Base-by-base conservation (phyloP, 176 grass and related monocot species). In the Pontederia paniculata region DNA sequence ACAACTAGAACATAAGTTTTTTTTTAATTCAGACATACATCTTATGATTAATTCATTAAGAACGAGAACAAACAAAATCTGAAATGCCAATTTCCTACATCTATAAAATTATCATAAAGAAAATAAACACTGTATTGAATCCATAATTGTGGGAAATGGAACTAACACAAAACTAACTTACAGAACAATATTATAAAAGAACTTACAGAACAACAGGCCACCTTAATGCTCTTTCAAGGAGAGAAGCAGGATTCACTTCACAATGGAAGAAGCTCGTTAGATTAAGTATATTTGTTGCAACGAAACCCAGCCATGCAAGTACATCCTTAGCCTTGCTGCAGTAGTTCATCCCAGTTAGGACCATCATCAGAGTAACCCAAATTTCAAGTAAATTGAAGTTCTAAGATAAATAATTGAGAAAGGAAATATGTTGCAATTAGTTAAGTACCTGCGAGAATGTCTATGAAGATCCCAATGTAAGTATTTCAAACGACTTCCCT, bases 391-490 rank as follows among this genome's bases (percentile, higher is more conserved):
- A 15, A 18, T 15, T 46, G 9, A 5, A 62, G 60, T 37, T 37
- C 28, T 37, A 6, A 63, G 15, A 16, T 9, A 15, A 18, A 20
- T 9, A 63, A 22, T 9, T 14, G 1, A 50, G n/a, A n/a, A n/a
- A 44, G 31, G 14, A 37, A 2, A 3, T 0, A 73, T 52, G 23
- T 67, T 28, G 62, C n/a, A 79, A 10, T 5, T 9, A 50, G 16
- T 9, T 55, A n/a, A 66, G 50, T 83, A 97, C 86, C 86, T 74
- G 58, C 60, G 79, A 67, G 82, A 86, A 53, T 90, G 85, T 57
- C 83, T 64, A 60, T 97, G 76, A 69, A 97, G 85, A 81, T 97
- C 91, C 86, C 86, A 97, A 68, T 97, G 91, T 67, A 97, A 80
- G 74, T 78, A 97, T 69, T 58, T 85, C 18, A 97, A 60, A 70